These are phyloP conservation scores for Metschnikowia anglica DNA, from an alignment of 805 yeast species.

Conservation along the genomic window DNA sequence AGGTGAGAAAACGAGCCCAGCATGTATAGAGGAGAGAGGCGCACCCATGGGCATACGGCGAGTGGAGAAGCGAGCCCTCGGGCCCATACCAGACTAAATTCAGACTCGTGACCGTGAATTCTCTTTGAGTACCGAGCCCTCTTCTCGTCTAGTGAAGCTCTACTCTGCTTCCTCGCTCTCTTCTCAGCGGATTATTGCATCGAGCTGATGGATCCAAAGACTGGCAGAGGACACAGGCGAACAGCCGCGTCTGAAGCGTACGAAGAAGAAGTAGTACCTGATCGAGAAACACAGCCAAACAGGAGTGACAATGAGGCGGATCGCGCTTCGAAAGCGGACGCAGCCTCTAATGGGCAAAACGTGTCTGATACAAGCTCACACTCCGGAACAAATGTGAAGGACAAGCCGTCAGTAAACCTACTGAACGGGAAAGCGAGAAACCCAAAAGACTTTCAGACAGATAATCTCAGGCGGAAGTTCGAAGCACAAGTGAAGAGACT, in stretches of 20 bases:
- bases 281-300: neutral
- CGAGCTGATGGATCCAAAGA: neutral
- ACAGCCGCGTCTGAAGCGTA: slow-evolving; percentile 6
- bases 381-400: neutral
- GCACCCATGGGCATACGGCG: too few relatives aligned
- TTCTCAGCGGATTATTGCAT: too few relatives aligned
- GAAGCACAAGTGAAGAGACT: slow-evolving; percentile 8
- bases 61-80: too few relatives aligned
- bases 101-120: too few relatives aligned
- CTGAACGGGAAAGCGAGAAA: neutral
- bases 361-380: too few relatives aligned
- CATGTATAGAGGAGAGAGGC: too few relatives aligned
- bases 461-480: slow-evolving; percentile 6
- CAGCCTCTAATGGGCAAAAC: too few relatives aligned
- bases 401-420: neutral
- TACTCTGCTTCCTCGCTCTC: too few relatives aligned
- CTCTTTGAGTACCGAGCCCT: neutral
- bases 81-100: too few relatives aligned
- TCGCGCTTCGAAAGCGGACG: too few relatives aligned
- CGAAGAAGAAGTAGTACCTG: slow-evolving; percentile 2
- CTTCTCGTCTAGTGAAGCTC: neutral
- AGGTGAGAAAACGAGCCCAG: too few relatives aligned
- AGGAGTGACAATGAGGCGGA: too few relatives aligned
- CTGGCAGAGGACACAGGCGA: slow-evolving; percentile 8
- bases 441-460: neutral